phyloP scores from a whole-genome alignment of 2,329 filamentous ascomycete species.

The Claviceps sp. region DNA sequence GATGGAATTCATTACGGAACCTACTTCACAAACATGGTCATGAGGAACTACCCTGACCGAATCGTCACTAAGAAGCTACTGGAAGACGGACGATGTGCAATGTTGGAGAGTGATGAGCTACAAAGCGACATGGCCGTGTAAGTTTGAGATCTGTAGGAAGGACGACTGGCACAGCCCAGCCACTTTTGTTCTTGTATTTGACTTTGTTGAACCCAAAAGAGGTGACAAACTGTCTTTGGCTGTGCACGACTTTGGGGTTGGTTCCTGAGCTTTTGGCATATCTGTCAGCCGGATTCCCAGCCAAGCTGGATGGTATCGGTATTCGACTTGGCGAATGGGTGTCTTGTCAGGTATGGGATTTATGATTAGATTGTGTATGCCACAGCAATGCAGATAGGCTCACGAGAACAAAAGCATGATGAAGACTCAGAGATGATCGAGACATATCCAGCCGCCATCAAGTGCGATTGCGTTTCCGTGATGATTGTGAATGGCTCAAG shows the following conservation, averaged over 20 bases:
- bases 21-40: slow-evolving; percentile 38
- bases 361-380: background rate
- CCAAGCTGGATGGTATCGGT: background rate
- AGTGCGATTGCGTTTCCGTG: background rate
- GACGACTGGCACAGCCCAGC: background rate
- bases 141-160: background rate
- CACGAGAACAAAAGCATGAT: background rate
- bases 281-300: background rate
- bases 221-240: background rate
- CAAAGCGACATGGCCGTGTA: slow-evolving; percentile 12
- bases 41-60: slow-evolving; percentile 34
- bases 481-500: background rate
- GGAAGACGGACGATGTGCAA: slow-evolving; percentile 15
- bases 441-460: background rate
- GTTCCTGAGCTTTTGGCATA: background rate
- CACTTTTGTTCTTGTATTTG: background rate
- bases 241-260: background rate
- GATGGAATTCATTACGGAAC: slow-evolving; percentile 37
- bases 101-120: slow-evolving; percentile 10
- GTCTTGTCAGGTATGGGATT: background rate
- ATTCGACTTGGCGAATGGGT: background rate
- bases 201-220: background rate
- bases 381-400: background rate
- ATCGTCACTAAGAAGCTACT: slow-evolving; percentile 26
- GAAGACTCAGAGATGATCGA: background rate